These are phyloP conservation scores for Boletellus ananiceps DNA, from an alignment of 768 basidiomycete species.

Conservation along the genomic window DNA sequence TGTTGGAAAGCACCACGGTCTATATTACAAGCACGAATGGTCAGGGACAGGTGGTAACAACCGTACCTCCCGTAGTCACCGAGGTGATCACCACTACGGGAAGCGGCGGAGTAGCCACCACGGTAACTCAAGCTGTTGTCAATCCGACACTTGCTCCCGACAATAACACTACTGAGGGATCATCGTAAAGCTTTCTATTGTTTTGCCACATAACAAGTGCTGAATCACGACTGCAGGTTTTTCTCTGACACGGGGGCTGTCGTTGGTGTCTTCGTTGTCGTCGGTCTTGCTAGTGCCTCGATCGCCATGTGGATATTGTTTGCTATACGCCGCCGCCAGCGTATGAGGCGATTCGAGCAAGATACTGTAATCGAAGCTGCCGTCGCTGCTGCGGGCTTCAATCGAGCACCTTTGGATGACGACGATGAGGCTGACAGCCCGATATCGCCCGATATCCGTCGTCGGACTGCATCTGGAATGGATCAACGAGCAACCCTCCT, in stretches of 20 bases:
- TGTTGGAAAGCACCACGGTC: conserved; percentile 44
- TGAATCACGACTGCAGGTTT: conserved; percentile 50
- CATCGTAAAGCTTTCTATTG: conserved; percentile 41
- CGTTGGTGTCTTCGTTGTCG: conserved; percentile 85
- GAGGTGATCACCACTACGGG: conserved; percentile 50
- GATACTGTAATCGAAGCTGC: conserved; percentile 70
- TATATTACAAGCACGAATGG: conserved; percentile 59
- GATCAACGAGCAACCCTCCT: conserved; percentile 34
- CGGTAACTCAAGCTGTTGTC: conserved; percentile 58
- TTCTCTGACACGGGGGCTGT: conserved; percentile 88
- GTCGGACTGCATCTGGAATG: conserved; percentile 34
- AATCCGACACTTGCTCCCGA: conserved; percentile 68
- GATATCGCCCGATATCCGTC: conserved; percentile 14
- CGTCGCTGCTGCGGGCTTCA: conserved; percentile 65
- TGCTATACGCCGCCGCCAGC: conserved; percentile 60
- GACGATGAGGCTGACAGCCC: conserved; percentile 46
- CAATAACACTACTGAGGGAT: conserved; percentile 35
- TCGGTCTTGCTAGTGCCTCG: conserved; percentile 72
- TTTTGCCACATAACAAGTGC: background rate
- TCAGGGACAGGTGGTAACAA: conserved; percentile 44
- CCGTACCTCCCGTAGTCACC: conserved; percentile 56
- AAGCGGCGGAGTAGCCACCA: conserved; percentile 47
- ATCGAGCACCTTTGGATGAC: conserved; percentile 63
- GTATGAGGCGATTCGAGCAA: conserved; percentile 57
- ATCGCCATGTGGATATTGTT: conserved; percentile 70